These are phyloP conservation scores for Aureobasidium pullulans DNA, from an alignment of 2,329 filamentous ascomycete genomes.

Conservation along the genomic window DNA sequence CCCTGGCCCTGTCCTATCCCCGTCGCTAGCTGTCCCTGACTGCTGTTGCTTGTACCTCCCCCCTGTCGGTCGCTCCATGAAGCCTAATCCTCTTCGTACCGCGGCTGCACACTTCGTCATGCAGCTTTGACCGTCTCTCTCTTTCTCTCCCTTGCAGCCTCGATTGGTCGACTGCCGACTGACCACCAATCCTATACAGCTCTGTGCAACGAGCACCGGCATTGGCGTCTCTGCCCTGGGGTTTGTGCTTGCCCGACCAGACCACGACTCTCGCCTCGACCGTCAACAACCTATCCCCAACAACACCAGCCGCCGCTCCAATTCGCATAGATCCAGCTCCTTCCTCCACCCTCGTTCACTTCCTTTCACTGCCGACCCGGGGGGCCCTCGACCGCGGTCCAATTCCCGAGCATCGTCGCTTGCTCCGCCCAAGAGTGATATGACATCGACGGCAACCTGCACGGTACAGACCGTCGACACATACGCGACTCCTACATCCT, in stretches of 20 bases:
- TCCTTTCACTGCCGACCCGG: neutral
- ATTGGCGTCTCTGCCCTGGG: slow-evolving; percentile 54
- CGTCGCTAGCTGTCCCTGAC: neutral
- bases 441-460: slow-evolving; percentile 18
- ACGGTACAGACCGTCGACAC: slow-evolving; percentile 17
- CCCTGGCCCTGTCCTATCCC: neutral
- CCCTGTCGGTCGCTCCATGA: slow-evolving; percentile 5
- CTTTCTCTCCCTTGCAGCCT: slow-evolving; percentile 1
- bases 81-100: slow-evolving; percentile 1
- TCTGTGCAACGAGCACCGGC: slow-evolving; percentile 55
- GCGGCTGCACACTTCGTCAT: slow-evolving; percentile 7
- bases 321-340: neutral
- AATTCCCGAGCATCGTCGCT: neutral
- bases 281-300: neutral
- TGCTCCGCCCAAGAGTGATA: slow-evolving; percentile 13
- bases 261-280: slow-evolving; percentile 22
- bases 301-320: neutral
- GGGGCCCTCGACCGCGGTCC: neutral
- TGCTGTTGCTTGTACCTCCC: neutral
- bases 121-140: slow-evolving; percentile 8
- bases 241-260: slow-evolving; percentile 48
- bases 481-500: slow-evolving; percentile 14
- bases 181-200: slow-evolving; percentile 33
- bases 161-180: neutral
- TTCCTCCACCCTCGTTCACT: slow-evolving; percentile 3